phyloP scores from a whole-genome alignment of 129 eudicot genomes.

The Heracleum sosnowskyi region DNA sequence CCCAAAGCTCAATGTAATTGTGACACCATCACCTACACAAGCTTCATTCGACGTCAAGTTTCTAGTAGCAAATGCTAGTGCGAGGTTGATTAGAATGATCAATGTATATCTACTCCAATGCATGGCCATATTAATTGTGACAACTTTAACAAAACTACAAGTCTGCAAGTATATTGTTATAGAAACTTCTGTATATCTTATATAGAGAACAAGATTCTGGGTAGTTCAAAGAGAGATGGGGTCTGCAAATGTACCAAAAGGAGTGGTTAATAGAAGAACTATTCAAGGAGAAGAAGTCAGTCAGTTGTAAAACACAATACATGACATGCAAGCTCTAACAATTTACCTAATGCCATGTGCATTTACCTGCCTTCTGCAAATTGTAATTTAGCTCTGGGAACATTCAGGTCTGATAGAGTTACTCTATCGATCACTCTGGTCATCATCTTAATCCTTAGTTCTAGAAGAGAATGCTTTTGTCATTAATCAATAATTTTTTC shows the following conservation, averaged over 20 bases:
- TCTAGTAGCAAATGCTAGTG: slow-evolving; percentile 19
- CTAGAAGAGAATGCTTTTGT: no score
- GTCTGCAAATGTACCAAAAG: slow-evolving; percentile 1
- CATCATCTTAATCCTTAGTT: no score
- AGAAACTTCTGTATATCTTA: background rate
- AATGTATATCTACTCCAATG: slow-evolving; percentile 14
- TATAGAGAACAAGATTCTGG: background rate
- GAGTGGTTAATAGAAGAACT: slow-evolving; percentile 20
- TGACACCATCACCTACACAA: slow-evolving; percentile 23
- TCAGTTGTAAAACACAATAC: background rate
- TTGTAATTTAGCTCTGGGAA: no score
- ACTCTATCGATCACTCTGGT: no score
- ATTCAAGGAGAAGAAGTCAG: slow-evolving; percentile 36
- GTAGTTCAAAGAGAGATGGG: background rate
- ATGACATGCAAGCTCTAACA: slow-evolving; percentile 14
- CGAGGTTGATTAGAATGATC: slow-evolving; percentile 19
- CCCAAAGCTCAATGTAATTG: slow-evolving; percentile 27
- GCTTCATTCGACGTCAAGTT: slow-evolving; percentile 16
- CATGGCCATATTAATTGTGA: slow-evolving; percentile 15
- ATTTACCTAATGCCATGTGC: slow-evolving; percentile 38
- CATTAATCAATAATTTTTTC: background rate
- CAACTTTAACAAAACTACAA: background rate
- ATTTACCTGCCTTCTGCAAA: slow-evolving; percentile 1
- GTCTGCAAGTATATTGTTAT: background rate
- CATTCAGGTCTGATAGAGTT: no score